phyloP scores from a whole-genome alignment of 1,284 basidiomycete genomes.

The Tilletia horrida region DNA sequence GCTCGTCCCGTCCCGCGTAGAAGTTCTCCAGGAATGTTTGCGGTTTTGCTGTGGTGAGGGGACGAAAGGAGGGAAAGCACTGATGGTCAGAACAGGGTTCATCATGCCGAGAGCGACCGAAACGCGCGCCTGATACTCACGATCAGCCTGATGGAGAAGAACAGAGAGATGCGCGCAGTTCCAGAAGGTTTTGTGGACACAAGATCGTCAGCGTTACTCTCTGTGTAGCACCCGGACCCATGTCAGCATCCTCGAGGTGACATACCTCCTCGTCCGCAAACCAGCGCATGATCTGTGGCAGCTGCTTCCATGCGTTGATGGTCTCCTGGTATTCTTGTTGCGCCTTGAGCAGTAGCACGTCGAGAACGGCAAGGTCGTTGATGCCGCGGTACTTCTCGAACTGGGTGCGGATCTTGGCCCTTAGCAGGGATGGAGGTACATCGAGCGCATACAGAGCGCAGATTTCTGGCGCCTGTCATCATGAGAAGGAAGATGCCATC shows the following conservation, averaged over 20 bases:
- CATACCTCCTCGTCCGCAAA: constrained; percentile 58
- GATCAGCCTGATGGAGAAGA: background rate
- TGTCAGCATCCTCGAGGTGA: constrained; percentile 15
- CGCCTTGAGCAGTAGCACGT: constrained; percentile 81
- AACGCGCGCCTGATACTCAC: too few species aligned
- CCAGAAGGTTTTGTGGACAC: background rate
- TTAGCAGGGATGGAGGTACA: constrained; percentile 74
- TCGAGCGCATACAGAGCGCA: constrained; percentile 78
- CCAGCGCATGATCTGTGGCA: constrained; percentile 57
- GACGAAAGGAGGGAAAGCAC: constrained; percentile 25
- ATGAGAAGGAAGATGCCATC: background rate
- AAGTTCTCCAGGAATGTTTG: constrained; percentile 79
- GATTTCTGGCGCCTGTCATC: constrained; percentile 78
- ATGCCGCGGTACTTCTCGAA: constrained; percentile 85
- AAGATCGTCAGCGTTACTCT: constrained; percentile 21
- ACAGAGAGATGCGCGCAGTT: background rate
- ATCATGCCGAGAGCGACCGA: too few species aligned
- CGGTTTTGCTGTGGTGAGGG: constrained; percentile 56
- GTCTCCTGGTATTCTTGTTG: constrained; percentile 86
- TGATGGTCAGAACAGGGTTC: background rate
- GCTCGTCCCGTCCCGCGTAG: constrained; percentile 61
- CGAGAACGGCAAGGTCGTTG: constrained; percentile 76
- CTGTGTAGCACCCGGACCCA: background rate
- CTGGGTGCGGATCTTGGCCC: constrained; percentile 76
- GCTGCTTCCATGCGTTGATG: constrained; percentile 88